Evolutionary conservation across 768 basidiomycete genomes (phyloP), one percentile per base, ranked within the genome.

Genomic region (Xerocomellus amylosporus): DNA sequence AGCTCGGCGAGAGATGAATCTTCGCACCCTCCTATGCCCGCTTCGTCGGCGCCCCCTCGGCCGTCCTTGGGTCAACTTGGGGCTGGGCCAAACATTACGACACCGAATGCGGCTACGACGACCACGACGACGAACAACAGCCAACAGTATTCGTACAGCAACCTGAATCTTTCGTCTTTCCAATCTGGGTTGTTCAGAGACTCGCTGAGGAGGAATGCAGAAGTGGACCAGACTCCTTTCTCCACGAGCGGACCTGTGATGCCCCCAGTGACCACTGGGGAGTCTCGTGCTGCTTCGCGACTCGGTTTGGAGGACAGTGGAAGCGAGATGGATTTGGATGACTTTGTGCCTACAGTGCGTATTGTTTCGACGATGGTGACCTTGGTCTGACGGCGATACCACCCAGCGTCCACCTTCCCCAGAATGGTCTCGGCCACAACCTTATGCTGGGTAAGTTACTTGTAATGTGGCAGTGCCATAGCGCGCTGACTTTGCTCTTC

Each of bases 121-220:
- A 47, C 44, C 9, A 5, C 54, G 13, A 44, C 55, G 28, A 46
- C 46, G n/a, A 62, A 59, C 41, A 58, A 37, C 34, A 46, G 22
- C n/a, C 58, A 57, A 30, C 58, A 54, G 7, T 68, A 70, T 43
- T 66, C 71, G 7, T 70, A 71, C 45, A 61, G 56, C 48, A 71
- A 63, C 43, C 26, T 70, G n/a, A 66, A 70, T n/a, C 46, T 70
- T 6, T 59, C 68, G 17, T 55, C 69, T 37, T 70, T 70, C 49
- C 69, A 69, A 33, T 66, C 69, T 24, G 69, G 69, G 3, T 34
- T 72, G 20, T 70, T 72, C 46, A 64, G 69, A 28, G 69, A 70
- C 54, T 72, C 69, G 26, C 31, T 70, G 17, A 64, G 63, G 58
- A 68, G 66, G 47, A 64, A 59, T 38, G 62, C 42, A 19, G 67